Base-by-base conservation (phyloP, 768 basidiomycete species). In the Mycena vulgaris region DNA sequence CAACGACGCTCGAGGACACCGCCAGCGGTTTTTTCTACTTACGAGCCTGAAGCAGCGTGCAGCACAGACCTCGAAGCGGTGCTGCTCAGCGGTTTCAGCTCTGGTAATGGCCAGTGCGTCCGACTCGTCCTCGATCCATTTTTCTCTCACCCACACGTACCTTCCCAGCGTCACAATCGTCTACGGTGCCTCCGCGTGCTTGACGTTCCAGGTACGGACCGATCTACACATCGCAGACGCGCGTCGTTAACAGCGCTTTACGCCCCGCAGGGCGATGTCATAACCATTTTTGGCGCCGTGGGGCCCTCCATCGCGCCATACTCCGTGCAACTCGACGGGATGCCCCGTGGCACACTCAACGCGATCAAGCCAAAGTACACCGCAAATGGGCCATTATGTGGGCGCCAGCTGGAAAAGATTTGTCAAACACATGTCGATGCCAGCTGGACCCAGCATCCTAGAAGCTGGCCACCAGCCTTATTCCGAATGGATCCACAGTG, bases 241-340 rank as follows among this genome's bases (percentile, higher is more conserved):
- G n/a, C n/a, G n/a, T n/a, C n/a, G n/a, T n/a, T n/a, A n/a, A n/a
- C n/a, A n/a, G n/a, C n/a, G n/a, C n/a, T n/a, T n/a, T n/a, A n/a
- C n/a, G n/a, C 14, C 47, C 4, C 28, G 37, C 37, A 65, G 70
- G 53, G 78, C 68, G 35, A 75, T 74, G 70, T 74, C 74, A 42
- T 84, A 68, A 56, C 78, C 23, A 76, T 84, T 28, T 80, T 79
- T 30, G 84, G 85, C 10, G 25, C 80, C 8, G 79, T 84, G 37
- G 77, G 79, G 19, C 77, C 78, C 30, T 53, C 67, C 17, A 66
- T 76, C 28, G 71, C 64, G 0, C 53, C 68, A 6, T 80, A 76
- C 49, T 60, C 58, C 7, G 72, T 78, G 10, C 42, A 73, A 25
- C 21, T 82, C 5, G 80, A 82, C 65, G 72, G 68, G 25, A 25